Base-by-base conservation (phyloP, 2,329 filamentous ascomycete genomes). In the Sphaceloma murrayae region DNA sequence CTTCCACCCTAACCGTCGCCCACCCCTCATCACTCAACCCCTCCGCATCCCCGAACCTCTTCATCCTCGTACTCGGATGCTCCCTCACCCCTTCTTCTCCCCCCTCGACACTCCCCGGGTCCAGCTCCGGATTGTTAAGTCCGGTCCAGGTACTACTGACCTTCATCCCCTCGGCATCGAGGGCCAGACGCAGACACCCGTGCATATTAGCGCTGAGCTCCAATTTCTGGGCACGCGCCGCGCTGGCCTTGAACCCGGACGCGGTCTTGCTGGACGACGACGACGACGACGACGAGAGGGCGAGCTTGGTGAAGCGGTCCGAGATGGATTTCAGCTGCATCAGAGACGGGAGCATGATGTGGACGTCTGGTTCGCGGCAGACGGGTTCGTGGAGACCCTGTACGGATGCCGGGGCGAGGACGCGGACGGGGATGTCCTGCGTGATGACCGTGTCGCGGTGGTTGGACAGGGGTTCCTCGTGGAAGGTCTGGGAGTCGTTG, bases 121-220 rank as follows among this genome's bases (percentile, higher is more conserved):
- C 88, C 11, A 96, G 69, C 54, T 88, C 80, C 5, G 91, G 89
- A 61, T 96, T 95, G 46, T 79, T 78, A 22, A 98, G 74, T 1
- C 80, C 84, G 2, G 77, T 78, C 91, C 91, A 98, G 32, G 82
- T 75, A 55, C 82, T 91, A 47, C 80, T 80, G 46, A 96, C 93
- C 49, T 82, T 80, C 54, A 94, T 77, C 5, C 82, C 77, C 59
- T 96, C 88, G 1, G 87, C 91, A 26, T 75, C 73, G 48, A 95
- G 82, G 8, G 82, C 78, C 49, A 98, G 71, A 34, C 79, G 79
- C 46, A 98, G 67, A 47, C 79, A 80, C 14, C 91, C 91, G 62
- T 94, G 85, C 86, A 94, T 94, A 62, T 95, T 98, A 21, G 88
- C 91, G 44, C 82, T 82, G 32, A 96, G 67, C 60, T 94, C 86